Conservation (phyloP, 108 stramenopile genomes). For the Skeletonema marinoi region DNA sequence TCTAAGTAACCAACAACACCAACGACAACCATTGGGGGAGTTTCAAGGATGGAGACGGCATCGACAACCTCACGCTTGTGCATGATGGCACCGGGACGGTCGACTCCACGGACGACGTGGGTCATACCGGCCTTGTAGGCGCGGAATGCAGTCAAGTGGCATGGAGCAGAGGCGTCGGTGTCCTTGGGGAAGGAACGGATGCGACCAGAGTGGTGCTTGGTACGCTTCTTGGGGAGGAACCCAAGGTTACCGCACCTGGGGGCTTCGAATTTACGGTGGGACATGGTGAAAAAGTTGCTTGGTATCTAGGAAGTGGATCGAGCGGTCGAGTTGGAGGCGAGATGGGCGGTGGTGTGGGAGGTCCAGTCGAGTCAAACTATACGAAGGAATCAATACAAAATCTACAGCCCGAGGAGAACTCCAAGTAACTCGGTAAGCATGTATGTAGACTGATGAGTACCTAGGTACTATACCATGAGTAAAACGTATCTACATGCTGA, state of each 20-base stretch:
- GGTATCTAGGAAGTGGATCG: not conserved
- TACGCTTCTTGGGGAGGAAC: constrained; percentile 99
- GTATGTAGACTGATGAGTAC: too few species aligned
- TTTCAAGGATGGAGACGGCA: constrained; percentile 98
- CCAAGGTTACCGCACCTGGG: constrained; percentile 95
- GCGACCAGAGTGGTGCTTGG: constrained; percentile 97
- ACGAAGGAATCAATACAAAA: not conserved
- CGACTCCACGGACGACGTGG: constrained; percentile 97
- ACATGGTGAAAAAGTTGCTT: constrained; percentile 52
- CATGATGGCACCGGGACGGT: constrained; percentile 98
- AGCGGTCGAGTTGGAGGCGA: not conserved
- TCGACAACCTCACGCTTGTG: constrained; percentile 99
- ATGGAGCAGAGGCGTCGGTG: constrained; percentile 75
- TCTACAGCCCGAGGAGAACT: not conserved
- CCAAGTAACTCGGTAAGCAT: not conserved
- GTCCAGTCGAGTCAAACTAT: too few species aligned
- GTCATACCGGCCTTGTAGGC: constrained; percentile 99
- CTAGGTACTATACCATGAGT: not conserved
- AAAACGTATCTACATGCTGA: not conserved
- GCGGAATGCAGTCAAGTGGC: constrained; percentile 99
- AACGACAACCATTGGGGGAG: constrained; percentile 99
- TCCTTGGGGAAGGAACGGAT: constrained; percentile 98
- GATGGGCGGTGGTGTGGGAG: not conserved
- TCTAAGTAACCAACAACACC: constrained; percentile 99
- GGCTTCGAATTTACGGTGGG: constrained; percentile 99